Conservation (phyloP, 1,139 yeast species). For the Taphrina pruni region DNA sequence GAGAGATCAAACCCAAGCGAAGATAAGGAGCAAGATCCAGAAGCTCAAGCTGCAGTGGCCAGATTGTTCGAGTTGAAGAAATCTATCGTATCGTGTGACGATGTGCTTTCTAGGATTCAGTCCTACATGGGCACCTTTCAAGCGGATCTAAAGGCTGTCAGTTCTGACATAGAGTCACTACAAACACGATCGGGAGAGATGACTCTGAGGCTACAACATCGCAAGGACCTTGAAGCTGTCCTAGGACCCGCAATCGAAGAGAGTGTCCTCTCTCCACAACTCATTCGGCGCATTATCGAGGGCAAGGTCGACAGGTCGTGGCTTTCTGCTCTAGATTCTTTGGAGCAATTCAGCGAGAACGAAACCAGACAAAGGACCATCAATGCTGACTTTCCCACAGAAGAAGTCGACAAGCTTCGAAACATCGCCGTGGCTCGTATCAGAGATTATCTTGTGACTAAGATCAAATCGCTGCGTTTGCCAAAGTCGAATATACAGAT, state of each 20-base stretch:
- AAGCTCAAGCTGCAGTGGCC: conserved; percentile 23
- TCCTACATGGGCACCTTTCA: conserved; percentile 61
- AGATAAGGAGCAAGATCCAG: conserved; percentile 12
- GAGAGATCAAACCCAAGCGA: not conserved
- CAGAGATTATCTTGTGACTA: conserved; percentile 67
- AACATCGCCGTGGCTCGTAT: conserved; percentile 70
- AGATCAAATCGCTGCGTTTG: conserved; percentile 68
- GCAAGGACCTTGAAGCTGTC: conserved; percentile 42
- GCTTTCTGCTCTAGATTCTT: conserved; percentile 45
- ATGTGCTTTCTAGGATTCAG: conserved; percentile 53
- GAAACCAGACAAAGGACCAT: conserved; percentile 36
- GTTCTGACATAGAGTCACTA: conserved; percentile 64
- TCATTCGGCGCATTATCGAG: conserved; percentile 45
- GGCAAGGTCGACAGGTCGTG: conserved; percentile 43
- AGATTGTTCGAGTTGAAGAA: conserved; percentile 50
- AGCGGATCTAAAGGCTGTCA: conserved; percentile 62
- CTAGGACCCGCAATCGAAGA: conserved; percentile 42
- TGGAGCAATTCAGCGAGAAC: conserved; percentile 39
- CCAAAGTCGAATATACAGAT: conserved; percentile 65
- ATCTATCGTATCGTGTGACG: conserved; percentile 55
- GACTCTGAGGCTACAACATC: conserved; percentile 60
- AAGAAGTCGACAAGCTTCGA: conserved; percentile 45
- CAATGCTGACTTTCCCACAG: conserved; percentile 37
- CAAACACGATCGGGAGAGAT: conserved; percentile 65
- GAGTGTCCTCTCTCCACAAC: conserved; percentile 48